A percentile compares a stretch with the other conserved stretches of the same genome.
Evolutionary conservation across 1,139 yeast genomes (phyloP).

Genomic region (Yamadazyma taylorii): DNA sequence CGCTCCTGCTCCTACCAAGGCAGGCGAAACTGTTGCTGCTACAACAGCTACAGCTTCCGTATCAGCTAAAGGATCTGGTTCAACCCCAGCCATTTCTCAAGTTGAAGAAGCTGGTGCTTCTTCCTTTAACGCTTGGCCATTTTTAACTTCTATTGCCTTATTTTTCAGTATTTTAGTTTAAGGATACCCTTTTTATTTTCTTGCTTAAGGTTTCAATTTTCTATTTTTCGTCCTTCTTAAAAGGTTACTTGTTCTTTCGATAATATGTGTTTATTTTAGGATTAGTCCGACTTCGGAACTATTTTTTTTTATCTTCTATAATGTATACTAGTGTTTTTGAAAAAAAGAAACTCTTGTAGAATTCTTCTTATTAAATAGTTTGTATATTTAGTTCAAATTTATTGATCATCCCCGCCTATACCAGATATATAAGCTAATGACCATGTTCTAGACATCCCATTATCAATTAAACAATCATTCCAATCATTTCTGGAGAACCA

Average conservation of each 20-base stretch:
- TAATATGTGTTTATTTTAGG: too few relatives aligned
- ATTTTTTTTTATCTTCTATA: too few relatives aligned
- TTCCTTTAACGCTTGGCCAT: conserved; percentile 4
- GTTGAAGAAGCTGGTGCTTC: conserved; percentile 8
- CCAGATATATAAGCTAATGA: conserved; percentile 45
- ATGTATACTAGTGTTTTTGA: too few relatives aligned
- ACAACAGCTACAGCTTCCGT: conserved; percentile 2
- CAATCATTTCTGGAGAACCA: conserved; percentile 43
- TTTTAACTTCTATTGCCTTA: conserved; percentile 5
- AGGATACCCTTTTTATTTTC: not conserved
- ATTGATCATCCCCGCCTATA: conserved; percentile 24
- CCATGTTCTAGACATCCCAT: conserved; percentile 50
- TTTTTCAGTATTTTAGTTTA: conserved; percentile 5
- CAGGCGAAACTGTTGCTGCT: conserved; percentile 1
- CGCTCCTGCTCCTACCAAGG: too few relatives aligned
- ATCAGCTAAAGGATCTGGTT: not conserved
- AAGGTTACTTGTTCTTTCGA: too few relatives aligned
- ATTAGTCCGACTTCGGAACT: too few relatives aligned
- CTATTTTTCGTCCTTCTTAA: too few relatives aligned
- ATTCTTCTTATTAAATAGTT: too few relatives aligned
- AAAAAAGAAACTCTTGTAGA: too few relatives aligned
- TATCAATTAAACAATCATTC: conserved; percentile 39
- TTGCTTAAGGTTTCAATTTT: too few relatives aligned
- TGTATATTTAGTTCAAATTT: not conserved
- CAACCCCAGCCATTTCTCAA: not conserved